phyloP scores from a whole-genome alignment of 768 basidiomycete genomes.

The Leccinum incarnatum region DNA sequence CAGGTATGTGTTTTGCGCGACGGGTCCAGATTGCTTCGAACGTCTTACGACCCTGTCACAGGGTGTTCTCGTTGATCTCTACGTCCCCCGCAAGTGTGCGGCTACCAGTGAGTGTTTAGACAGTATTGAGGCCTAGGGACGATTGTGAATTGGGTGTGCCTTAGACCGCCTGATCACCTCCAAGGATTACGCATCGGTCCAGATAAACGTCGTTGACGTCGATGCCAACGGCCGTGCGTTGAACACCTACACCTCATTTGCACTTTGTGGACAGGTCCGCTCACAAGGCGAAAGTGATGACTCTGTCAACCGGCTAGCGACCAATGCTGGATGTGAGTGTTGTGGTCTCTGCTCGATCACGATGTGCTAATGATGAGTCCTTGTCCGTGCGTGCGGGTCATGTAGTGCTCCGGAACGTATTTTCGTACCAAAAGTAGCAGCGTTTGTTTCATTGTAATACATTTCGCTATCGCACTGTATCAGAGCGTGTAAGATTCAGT shows the following conservation, averaged over 20 bases:
- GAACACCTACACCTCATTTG: conserved; percentile 83
- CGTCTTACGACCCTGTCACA: conserved; percentile 30
- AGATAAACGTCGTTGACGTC: conserved; percentile 93
- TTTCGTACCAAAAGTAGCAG: conserved; percentile 88
- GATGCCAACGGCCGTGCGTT: conserved; percentile 84
- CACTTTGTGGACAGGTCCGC: conserved; percentile 90
- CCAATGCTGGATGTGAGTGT: conserved; percentile 88
- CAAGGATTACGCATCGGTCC: conserved; percentile 98
- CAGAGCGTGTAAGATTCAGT: too few relatives aligned
- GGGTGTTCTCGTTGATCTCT: conserved; percentile 99
- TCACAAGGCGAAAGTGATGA: conserved; percentile 97
- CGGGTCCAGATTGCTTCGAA: neutral
- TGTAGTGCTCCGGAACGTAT: conserved; percentile 92
- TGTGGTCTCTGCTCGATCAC: neutral
- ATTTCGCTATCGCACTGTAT: conserved; percentile 2
- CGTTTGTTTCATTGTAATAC: conserved; percentile 19
- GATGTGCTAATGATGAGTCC: conserved; percentile 8
- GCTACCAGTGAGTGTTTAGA: conserved; percentile 77
- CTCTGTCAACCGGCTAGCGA: conserved; percentile 93
- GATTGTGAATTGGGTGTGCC: conserved; percentile 4
- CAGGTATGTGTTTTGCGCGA: conserved; percentile 49
- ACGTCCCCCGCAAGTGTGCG: conserved; percentile 99
- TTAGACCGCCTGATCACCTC: conserved; percentile 96
- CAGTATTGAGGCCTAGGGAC: neutral
- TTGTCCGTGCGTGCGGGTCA: conserved; percentile 6